Conservation (phyloP, 352 stramenopile species). For the Phytophthora constricta region DNA sequence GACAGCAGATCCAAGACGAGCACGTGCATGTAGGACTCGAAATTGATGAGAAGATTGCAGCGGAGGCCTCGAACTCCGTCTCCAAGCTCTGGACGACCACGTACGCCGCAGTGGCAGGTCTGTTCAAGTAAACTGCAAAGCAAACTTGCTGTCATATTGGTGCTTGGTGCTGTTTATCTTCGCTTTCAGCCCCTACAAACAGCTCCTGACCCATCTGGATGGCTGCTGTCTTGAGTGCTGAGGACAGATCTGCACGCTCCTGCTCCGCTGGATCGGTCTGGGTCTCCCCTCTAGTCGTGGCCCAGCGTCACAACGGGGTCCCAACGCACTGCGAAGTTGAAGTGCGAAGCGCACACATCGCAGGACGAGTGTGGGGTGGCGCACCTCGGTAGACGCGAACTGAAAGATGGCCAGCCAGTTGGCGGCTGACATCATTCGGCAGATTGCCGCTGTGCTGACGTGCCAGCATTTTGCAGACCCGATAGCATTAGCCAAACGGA, state of each 20-base stretch:
- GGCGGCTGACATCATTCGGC: slow-evolving; percentile 25
- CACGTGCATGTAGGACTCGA: slow-evolving; percentile 37
- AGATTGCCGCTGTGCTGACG: slow-evolving; percentile 37
- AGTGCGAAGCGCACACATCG: slow-evolving; percentile 41
- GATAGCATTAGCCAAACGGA: slow-evolving; percentile 29
- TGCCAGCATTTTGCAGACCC: slow-evolving; percentile 48
- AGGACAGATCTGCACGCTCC: slow-evolving; percentile 15
- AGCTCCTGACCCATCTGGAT: slow-evolving; percentile 36
- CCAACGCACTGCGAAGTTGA: slow-evolving; percentile 18
- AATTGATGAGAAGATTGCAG: slow-evolving; percentile 36
- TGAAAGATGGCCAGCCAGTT: slow-evolving; percentile 44
- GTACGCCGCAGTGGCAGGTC: slow-evolving; percentile 36
- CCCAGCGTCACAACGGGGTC: neutral
- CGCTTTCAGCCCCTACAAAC: slow-evolving; percentile 18
- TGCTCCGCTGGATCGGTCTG: slow-evolving; percentile 21
- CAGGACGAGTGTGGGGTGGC: slow-evolving; percentile 46
- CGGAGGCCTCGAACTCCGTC: slow-evolving; percentile 26
- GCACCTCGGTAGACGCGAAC: slow-evolving; percentile 28
- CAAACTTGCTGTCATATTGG: neutral
- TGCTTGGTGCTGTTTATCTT: neutral
- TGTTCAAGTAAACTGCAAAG: slow-evolving; percentile 47
- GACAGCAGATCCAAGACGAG: slow-evolving; percentile 24
- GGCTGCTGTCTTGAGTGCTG: slow-evolving; percentile 24
- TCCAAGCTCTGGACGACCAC: slow-evolving; percentile 29
- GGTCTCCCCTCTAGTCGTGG: slow-evolving; percentile 5